Conservation (phyloP, 140 eudicot species). For the Ambrosia hybrid region DNA sequence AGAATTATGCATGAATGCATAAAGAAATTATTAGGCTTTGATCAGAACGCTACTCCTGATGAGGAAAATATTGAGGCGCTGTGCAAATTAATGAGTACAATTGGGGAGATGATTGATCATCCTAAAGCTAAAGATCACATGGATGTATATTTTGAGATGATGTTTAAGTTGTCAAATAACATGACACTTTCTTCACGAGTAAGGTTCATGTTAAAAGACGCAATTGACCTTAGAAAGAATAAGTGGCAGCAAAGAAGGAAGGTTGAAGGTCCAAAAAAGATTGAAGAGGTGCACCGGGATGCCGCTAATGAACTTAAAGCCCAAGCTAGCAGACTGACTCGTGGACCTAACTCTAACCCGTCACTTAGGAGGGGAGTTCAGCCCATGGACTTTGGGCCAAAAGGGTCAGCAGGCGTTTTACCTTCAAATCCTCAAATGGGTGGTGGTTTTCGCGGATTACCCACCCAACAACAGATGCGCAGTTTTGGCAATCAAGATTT, state of each 20-base stretch:
- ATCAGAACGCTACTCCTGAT: conserved; percentile 54
- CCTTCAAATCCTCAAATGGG: conserved; percentile 55
- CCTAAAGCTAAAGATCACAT: conserved; percentile 69
- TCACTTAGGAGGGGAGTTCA: conserved; percentile 63
- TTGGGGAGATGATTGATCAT: conserved; percentile 88
- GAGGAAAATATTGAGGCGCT: conserved; percentile 82
- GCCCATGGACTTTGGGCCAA: conserved; percentile 64
- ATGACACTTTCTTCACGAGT: conserved; percentile 61
- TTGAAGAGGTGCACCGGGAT: conserved; percentile 66
- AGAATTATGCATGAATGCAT: conserved; percentile 89
- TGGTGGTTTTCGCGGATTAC: conserved; percentile 56
- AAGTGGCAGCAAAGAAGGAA: conserved; percentile 76
- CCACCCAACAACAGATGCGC: conserved; percentile 60
- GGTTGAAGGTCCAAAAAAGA: conserved; percentile 94
- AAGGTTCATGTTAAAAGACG: conserved; percentile 70
- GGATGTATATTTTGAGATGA: conserved; percentile 64
- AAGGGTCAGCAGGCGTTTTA: conserved; percentile 44
- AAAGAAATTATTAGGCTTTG: conserved; percentile 55
- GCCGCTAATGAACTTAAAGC: conserved; percentile 60
- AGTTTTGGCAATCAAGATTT: conserved; percentile 66
- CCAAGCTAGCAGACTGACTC: conserved; percentile 46
- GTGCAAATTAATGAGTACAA: conserved; percentile 90
- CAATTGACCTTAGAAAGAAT: conserved; percentile 60
- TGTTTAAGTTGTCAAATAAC: conserved; percentile 67
- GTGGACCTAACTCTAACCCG: conserved; percentile 61